A percentile compares a stretch with the other conserved stretches of the same genome.
These are phyloP conservation scores for Saposhnikovia divaricata DNA, from an alignment of 129 eudicot genomes.

Conservation along the genomic window DNA sequence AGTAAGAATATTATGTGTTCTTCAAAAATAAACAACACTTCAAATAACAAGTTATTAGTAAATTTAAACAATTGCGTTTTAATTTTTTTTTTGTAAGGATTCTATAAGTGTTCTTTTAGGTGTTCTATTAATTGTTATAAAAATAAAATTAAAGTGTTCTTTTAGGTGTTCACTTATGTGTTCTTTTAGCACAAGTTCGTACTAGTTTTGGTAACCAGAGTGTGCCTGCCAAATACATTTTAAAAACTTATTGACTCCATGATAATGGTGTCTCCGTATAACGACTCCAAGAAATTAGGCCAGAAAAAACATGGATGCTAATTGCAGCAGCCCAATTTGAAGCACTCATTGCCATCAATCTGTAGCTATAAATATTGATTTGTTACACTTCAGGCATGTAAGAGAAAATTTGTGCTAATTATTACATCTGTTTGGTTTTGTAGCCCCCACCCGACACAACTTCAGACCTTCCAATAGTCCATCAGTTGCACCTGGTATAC, in stretches of 20 bases:
- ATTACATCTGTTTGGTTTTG: constrained; percentile 18
- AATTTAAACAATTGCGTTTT: no score
- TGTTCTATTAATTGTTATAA: no score
- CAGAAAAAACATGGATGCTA: constrained; percentile 1
- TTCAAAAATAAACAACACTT: no score
- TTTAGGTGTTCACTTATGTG: no score
- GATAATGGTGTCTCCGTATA: not conserved
- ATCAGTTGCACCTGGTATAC: constrained; percentile 13
- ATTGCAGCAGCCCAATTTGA: constrained; percentile 16
- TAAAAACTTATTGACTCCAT: not conserved
- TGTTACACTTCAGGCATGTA: constrained; percentile 20
- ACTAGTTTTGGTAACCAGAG: no score
- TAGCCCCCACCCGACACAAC: constrained; percentile 27
- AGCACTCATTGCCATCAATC: constrained; percentile 11
- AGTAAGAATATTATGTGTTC: no score
- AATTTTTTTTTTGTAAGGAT: no score
- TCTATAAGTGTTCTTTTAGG: no score
- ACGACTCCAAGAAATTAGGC: not conserved
- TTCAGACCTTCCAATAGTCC: constrained; percentile 18
- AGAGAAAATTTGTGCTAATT: not conserved
- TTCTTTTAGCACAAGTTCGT: no score
- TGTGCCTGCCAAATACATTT: not conserved
- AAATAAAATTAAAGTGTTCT: no score
- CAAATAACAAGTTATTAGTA: no score
- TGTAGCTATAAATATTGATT: not conserved